A percentile compares a stretch with the other conserved stretches of the same genome.
Conservation (phyloP, 345 rosid genomes). For the Microthlaspi erraticum region DNA sequence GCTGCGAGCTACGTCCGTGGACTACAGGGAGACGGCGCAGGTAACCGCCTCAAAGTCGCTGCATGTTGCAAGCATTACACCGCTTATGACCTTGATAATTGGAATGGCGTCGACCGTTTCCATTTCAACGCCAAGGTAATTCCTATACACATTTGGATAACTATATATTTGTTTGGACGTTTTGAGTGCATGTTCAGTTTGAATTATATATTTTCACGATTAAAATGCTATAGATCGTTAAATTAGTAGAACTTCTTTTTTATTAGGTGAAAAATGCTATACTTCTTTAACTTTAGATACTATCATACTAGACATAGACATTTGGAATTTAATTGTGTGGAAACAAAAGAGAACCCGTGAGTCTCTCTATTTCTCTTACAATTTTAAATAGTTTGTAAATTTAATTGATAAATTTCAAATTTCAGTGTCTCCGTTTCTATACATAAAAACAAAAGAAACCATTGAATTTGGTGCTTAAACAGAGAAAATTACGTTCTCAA, state of each 20-base stretch:
- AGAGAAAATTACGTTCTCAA: background rate
- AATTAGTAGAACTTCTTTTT: too few species aligned
- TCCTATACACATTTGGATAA: background rate
- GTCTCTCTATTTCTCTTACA: background rate
- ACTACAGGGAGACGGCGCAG: constrained; percentile 61
- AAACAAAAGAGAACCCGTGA: constrained; percentile 21
- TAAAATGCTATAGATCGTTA: too few species aligned
- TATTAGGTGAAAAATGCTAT: background rate
- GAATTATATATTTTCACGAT: background rate
- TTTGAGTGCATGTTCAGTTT: constrained; percentile 8
- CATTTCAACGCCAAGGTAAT: constrained; percentile 86
- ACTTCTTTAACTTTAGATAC: constrained; percentile 1
- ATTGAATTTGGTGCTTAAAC: constrained; percentile 5
- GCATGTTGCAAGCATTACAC: constrained; percentile 98
- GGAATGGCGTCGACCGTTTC: constrained; percentile 88
- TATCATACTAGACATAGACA: background rate
- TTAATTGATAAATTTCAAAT: background rate
- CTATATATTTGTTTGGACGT: background rate
- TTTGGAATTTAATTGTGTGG: background rate
- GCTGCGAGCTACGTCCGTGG: constrained; percentile 82
- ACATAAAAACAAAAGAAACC: background rate
- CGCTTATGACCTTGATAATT: constrained; percentile 94
- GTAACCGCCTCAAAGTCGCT: constrained; percentile 81
- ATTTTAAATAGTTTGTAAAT: constrained; percentile 3
- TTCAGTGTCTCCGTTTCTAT: background rate